Evolutionary conservation across 768 basidiomycete genomes (phyloP), one percentile per base, ranked within the genome.

Genomic region (Lactarius hatsudake): DNA sequence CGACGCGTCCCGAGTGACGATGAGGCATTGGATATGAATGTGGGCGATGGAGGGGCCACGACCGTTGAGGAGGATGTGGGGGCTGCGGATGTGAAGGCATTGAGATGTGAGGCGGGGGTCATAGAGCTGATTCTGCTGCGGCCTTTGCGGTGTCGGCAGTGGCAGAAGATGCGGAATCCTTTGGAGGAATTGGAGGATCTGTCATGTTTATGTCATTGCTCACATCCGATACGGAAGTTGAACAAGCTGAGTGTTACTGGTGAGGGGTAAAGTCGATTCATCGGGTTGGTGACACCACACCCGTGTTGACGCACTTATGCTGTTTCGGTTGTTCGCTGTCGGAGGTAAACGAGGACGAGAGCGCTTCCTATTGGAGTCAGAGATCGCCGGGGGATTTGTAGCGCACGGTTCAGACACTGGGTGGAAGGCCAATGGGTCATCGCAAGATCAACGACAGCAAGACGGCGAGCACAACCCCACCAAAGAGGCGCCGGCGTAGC

Each of bases 1-100:
- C 62, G 93, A 96, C 15, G 96, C 97, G 79, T 99, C 97, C 79
- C 97, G 96, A 13, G 97, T 98, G 72, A 99, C 97, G 75, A 99
- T 99, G 74, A 99, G 82, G 77, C 94, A 96, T 56, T 96, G 88
- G 94, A 99, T 96, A 74, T 96, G 91, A 73, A 99, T 99, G 78
- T 87, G 87, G 36, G 90, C 89, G 20, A 87, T 30, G 90, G 90
- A 13, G 87, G 79, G 2, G 85, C 76, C 13, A 80, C 71, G 6
- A 79, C 72, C 2, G 81, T 73, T 12, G 81, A 75, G 18, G 85
- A 82, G 36, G 83, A 82, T 13, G 86, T 84, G 20, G 85, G 78
- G 20, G 82, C 80, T 30, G 82, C 82, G 13, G 84, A 83, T 6
- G 82, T 83, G 48, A 80, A 78, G 58, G 81, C 79, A 40, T 80